A percentile compares a stretch with the other conserved stretches of the same genome.
phyloP scores from a whole-genome alignment of 768 basidiomycete genomes.

The Botryobasidium botryosum region DNA sequence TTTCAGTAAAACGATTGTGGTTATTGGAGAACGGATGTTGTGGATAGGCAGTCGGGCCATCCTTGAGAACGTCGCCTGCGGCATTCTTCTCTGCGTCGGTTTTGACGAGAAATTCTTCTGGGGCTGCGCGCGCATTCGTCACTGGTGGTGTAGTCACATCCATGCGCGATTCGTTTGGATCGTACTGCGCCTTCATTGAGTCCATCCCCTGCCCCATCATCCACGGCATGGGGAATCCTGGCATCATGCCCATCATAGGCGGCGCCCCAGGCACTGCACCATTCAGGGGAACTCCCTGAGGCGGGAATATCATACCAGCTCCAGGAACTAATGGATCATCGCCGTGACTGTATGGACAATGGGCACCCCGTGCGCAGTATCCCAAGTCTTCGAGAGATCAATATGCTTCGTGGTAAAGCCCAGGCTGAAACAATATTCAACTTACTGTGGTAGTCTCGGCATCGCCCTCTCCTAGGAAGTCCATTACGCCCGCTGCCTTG shows the following conservation, averaged over 20 bases:
- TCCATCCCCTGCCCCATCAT: constrained; percentile 3
- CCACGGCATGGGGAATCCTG: constrained; percentile 31
- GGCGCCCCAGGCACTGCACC: constrained; percentile 17
- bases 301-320: constrained; percentile 39
- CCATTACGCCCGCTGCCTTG: constrained; percentile 21
- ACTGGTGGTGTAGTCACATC: constrained; percentile 39
- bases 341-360: constrained; percentile 86
- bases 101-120: constrained; percentile 36
- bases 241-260: constrained; percentile 37
- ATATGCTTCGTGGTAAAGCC: constrained; percentile 1
- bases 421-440: constrained; percentile 11
- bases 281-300: constrained; percentile 32
- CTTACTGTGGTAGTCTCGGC: constrained; percentile 88
- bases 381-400: constrained; percentile 48
- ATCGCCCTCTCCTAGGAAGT: constrained; percentile 51
- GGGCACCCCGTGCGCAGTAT: constrained; percentile 73
- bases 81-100: too few species aligned
- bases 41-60: too few species aligned
- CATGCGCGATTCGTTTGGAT: constrained; percentile 65
- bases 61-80: too few species aligned
- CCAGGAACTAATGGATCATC: constrained; percentile 43
- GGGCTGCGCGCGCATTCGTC: constrained; percentile 36
- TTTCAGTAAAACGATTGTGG: too few species aligned
- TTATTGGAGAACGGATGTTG: too few species aligned
- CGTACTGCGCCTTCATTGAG: constrained; percentile 32